Conservation (phyloP, 768 basidiomycete genomes). For the Naganishia friedmannii region DNA sequence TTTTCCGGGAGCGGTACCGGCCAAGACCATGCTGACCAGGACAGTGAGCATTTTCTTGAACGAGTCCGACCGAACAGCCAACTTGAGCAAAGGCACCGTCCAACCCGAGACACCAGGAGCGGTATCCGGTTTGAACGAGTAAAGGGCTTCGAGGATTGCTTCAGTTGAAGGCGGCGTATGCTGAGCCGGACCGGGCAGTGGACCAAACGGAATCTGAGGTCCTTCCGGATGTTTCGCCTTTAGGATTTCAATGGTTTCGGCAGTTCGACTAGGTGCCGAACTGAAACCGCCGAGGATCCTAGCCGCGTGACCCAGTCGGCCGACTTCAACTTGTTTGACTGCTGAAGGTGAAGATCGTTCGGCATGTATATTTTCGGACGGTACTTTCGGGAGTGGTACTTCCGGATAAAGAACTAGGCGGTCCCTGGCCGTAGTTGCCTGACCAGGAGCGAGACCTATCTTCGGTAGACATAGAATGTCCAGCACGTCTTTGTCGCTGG, state of each 20-base stretch:
- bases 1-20: constrained; percentile 26
- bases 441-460: constrained; percentile 23
- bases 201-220: neutral
- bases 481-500: constrained; percentile 5
- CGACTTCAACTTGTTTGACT: constrained; percentile 12
- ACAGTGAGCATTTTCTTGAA: constrained; percentile 6
- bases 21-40: constrained; percentile 2
- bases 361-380: neutral
- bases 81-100: constrained; percentile 10
- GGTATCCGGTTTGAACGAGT: constrained; percentile 13
- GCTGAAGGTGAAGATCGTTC: neutral
- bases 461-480: constrained; percentile 25
- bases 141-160: neutral
- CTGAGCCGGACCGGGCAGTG: neutral
- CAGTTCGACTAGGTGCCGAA: neutral
- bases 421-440: neutral
- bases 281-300: constrained; percentile 12
- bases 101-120: constrained; percentile 23
- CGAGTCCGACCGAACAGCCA: neutral
- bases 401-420: constrained; percentile 1
- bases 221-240: constrained; percentile 8
- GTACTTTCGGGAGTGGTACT: neutral
- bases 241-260: neutral
- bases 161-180: neutral
- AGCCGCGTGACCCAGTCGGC: constrained; percentile 2